These are phyloP conservation scores for Sugiyamaella neomexicana DNA, from an alignment of 1,139 yeast species.

Conservation along the genomic window DNA sequence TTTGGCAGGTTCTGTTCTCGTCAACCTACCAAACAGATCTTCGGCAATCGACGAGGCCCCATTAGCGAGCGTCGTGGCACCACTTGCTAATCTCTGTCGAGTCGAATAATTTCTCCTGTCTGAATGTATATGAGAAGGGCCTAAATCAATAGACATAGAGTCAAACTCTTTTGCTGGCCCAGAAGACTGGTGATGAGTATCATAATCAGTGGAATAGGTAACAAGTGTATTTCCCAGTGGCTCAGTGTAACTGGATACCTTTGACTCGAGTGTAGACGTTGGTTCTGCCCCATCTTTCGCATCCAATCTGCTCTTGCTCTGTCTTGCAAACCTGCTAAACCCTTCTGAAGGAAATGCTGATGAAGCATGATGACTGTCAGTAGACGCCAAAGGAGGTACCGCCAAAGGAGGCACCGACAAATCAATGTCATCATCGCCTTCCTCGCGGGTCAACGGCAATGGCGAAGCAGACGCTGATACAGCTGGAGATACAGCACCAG, in stretches of 20 bases:
- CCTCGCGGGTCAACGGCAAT: background rate
- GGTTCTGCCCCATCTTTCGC: background rate
- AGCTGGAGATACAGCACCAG: background rate
- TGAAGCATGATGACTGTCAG: no score
- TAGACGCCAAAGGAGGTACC: background rate
- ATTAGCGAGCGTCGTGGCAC: background rate
- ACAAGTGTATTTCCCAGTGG: slow-evolving; percentile 24
- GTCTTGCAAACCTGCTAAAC: slow-evolving; percentile 4
- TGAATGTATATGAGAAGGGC: background rate
- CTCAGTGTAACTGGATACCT: background rate
- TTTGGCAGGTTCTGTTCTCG: slow-evolving; percentile 5
- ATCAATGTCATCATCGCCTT: slow-evolving; percentile 1
- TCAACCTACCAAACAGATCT: slow-evolving; percentile 13
- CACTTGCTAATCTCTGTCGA: slow-evolving; percentile 2
- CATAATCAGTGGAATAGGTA: slow-evolving; percentile 19
- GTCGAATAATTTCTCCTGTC: background rate
- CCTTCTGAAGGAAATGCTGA: slow-evolving; percentile 18
- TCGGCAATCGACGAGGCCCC: slow-evolving; percentile 10
- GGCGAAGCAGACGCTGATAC: background rate
- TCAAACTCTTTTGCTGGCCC: background rate
- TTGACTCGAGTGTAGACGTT: background rate
- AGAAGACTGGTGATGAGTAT: slow-evolving; percentile 2
- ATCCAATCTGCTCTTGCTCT: background rate
- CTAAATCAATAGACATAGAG: slow-evolving; percentile 7
- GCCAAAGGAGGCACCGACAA: slow-evolving; percentile 2